Conservation (phyloP, 768 basidiomycete species). For the Paxillus ammoniavirescens region DNA sequence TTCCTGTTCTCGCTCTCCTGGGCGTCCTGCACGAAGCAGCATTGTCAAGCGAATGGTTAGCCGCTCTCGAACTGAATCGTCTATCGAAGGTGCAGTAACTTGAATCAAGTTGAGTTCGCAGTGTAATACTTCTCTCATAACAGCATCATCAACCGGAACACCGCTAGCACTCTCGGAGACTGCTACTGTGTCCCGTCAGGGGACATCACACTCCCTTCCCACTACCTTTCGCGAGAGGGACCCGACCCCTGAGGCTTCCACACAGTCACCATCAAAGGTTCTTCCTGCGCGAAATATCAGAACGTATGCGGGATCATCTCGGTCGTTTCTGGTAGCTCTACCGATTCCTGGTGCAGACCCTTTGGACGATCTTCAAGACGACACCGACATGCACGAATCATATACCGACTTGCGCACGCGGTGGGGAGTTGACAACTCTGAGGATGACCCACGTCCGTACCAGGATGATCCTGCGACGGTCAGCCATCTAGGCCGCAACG, state of each 20-base stretch:
- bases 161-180: neutral
- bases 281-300: slow-evolving; percentile 41
- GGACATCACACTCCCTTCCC: slow-evolving; percentile 23
- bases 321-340: slow-evolving; percentile 74
- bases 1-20: slow-evolving; percentile 23
- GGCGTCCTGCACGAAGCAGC: slow-evolving; percentile 37
- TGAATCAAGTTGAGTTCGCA: neutral
- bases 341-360: slow-evolving; percentile 34
- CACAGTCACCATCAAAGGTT: slow-evolving; percentile 23
- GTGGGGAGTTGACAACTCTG: slow-evolving; percentile 80
- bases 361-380: slow-evolving; percentile 43
- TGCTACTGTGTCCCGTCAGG: slow-evolving; percentile 13
- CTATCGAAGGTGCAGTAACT: slow-evolving; percentile 30
- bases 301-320: slow-evolving; percentile 75
- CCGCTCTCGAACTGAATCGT: slow-evolving; percentile 63
- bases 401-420: slow-evolving; percentile 72
- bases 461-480: slow-evolving; percentile 8
- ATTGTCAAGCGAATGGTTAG: slow-evolving; percentile 72
- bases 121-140: neutral
- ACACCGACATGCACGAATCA: slow-evolving; percentile 60
- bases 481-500: slow-evolving; percentile 14
- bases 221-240: slow-evolving; percentile 21
- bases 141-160: neutral
- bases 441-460: slow-evolving; percentile 58
- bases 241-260: slow-evolving; percentile 25